Evolutionary conservation across 2,329 filamentous ascomycete species (phyloP).

Genomic region (Mycocentrospora acerina): DNA sequence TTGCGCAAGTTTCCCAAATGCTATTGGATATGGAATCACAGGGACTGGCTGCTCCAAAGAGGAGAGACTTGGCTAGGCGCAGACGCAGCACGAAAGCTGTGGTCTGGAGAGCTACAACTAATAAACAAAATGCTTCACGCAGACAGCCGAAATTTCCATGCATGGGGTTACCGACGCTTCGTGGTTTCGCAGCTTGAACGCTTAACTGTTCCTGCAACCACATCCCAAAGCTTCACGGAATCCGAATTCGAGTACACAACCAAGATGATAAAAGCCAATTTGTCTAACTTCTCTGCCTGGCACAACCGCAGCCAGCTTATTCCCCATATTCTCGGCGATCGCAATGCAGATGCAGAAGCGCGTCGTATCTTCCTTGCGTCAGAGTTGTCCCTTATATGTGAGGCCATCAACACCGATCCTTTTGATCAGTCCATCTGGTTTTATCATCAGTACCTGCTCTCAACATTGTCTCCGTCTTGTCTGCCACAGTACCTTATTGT

Average conservation of each 20-base stretch:
- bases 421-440: slow-evolving; percentile 97
- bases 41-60: slow-evolving; percentile 78
- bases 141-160: slow-evolving; percentile 92
- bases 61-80: slow-evolving; percentile 64
- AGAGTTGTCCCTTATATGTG: slow-evolving; percentile 74
- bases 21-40: slow-evolving; percentile 99
- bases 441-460: slow-evolving; percentile 87
- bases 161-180: slow-evolving; percentile 86
- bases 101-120: slow-evolving; percentile 80
- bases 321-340: slow-evolving; percentile 70
- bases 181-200: slow-evolving; percentile 77
- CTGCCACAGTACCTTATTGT: slow-evolving; percentile 61
- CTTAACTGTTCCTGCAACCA: slow-evolving; percentile 17
- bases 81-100: slow-evolving; percentile 63
- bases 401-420: slow-evolving; percentile 82
- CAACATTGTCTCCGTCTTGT: slow-evolving; percentile 57
- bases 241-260: slow-evolving; percentile 87
- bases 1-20: slow-evolving; percentile 89
- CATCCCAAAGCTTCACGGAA: slow-evolving; percentile 65
- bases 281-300: slow-evolving; percentile 98
- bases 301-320: slow-evolving; percentile 87
- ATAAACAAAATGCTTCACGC: slow-evolving; percentile 84
- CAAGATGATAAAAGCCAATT: slow-evolving; percentile 77
- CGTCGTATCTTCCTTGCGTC: slow-evolving; percentile 71
- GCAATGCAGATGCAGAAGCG: slow-evolving; percentile 62